These are phyloP conservation scores for Microstegium vimineum DNA, from an alignment of 176 grass and related monocot species.

Conservation along the genomic window DNA sequence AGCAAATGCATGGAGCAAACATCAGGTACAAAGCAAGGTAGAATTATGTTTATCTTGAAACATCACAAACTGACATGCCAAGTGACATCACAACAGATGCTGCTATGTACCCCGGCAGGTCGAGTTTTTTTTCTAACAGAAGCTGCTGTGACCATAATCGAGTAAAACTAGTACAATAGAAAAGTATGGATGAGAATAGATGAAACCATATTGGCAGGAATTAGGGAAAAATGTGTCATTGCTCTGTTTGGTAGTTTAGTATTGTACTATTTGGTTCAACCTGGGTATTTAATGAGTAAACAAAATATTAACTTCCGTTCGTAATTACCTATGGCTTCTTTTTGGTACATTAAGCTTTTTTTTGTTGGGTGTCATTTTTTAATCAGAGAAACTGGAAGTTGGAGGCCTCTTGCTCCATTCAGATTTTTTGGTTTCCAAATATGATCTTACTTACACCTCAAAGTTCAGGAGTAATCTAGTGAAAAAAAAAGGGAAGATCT, in stretches of 20 bases:
- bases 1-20: not conserved
- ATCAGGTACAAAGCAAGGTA: conserved; percentile 6
- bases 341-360: not conserved
- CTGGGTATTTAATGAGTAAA: not conserved
- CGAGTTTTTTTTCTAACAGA: too few relatives aligned
- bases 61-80: not conserved
- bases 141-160: not conserved
- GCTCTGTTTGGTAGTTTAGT: not conserved
- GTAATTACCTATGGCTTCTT: not conserved
- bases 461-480: conserved; percentile 5
- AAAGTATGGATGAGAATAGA: not conserved
- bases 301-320: not conserved
- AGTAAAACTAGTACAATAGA: not conserved
- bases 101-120: not conserved
- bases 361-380: not conserved
- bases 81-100: not conserved
- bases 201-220: not conserved
- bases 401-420: not conserved
- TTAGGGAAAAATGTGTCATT: not conserved
- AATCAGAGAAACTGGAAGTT: not conserved
- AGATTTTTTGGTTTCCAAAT: conserved; percentile 5
- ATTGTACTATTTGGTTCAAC: not conserved
- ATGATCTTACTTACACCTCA: not conserved
- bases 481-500: not conserved
- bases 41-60: not conserved